These are phyloP conservation scores for Leucosporidium yakuticum DNA, from an alignment of 768 basidiomycete species.

Conservation along the genomic window DNA sequence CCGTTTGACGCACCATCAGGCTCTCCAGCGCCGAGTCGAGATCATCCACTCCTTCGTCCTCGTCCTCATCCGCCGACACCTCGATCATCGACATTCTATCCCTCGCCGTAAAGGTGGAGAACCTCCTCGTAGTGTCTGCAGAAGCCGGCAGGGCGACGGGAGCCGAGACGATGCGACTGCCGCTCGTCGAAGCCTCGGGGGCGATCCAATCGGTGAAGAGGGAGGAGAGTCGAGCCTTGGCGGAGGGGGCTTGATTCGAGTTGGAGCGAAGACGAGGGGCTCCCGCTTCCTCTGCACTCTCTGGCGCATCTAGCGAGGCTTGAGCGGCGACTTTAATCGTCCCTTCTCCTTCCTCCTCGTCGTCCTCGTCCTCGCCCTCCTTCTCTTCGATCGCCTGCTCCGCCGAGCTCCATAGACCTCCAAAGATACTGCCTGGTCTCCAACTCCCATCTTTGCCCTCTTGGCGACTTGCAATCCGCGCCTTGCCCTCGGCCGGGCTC, in stretches of 20 bases:
- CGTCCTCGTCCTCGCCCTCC: constrained; percentile 54
- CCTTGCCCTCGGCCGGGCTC: not conserved
- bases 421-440: constrained; percentile 70
- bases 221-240: constrained; percentile 31
- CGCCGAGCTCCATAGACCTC: constrained; percentile 47
- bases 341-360: constrained; percentile 48
- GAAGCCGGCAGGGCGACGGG: constrained; percentile 28
- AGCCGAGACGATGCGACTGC: not conserved
- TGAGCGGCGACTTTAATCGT: constrained; percentile 26
- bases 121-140: constrained; percentile 28
- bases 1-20: constrained; percentile 56
- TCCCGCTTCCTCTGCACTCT: not conserved
- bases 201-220: constrained; percentile 36
- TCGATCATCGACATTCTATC: constrained; percentile 9
- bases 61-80: constrained; percentile 41
- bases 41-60: constrained; percentile 43
- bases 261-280: not conserved
- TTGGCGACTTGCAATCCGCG: too few species aligned
- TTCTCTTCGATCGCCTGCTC: constrained; percentile 48
- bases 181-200: constrained; percentile 3
- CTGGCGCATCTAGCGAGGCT: not conserved
- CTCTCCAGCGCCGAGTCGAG: constrained; percentile 54
- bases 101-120: constrained; percentile 29
- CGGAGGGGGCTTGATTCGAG: not conserved
- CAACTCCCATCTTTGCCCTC: constrained; percentile 45